Percentiles rank a stretch among this genome's conserved stretches.
phyloP scores from a whole-genome alignment of 805 yeast genomes.

The Metschnikowia continentalis region DNA sequence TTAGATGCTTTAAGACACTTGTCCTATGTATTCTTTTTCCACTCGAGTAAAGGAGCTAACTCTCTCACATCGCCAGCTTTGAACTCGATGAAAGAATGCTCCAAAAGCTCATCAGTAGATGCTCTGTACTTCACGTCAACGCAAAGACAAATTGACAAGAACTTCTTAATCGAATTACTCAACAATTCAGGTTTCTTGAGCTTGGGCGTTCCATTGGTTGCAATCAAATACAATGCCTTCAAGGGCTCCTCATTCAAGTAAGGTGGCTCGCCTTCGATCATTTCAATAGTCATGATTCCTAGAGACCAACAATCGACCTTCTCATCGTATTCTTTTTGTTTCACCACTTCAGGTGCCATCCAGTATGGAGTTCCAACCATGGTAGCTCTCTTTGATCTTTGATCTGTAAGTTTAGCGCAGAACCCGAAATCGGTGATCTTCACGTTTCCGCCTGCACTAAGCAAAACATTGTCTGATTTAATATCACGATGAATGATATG shows the following conservation, averaged over 20 bases:
- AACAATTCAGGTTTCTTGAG: constrained; percentile 64
- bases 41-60: constrained; percentile 56
- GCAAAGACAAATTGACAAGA: constrained; percentile 85
- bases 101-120: constrained; percentile 78
- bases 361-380: constrained; percentile 89
- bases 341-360: constrained; percentile 89
- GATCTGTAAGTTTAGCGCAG: constrained; percentile 68
- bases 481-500: constrained; percentile 76
- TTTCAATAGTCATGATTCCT: constrained; percentile 83
- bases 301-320: constrained; percentile 81
- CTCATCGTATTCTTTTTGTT: constrained; percentile 74
- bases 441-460: constrained; percentile 41
- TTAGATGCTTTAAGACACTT: not conserved
- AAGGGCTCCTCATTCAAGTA: constrained; percentile 76
- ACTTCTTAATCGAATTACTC: constrained; percentile 74
- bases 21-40: constrained; percentile 26
- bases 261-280: constrained; percentile 86
- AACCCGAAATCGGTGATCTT: constrained; percentile 47
- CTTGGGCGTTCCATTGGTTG: constrained; percentile 79
- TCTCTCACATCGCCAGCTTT: constrained; percentile 59
- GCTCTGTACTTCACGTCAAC: constrained; percentile 94
- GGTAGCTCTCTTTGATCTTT: constrained; percentile 69
- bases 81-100: constrained; percentile 63
- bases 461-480: constrained; percentile 43
- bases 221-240: constrained; percentile 70